phyloP scores from a whole-genome alignment of 2,329 filamentous ascomycete species.

The Diaporthe ilicicola region DNA sequence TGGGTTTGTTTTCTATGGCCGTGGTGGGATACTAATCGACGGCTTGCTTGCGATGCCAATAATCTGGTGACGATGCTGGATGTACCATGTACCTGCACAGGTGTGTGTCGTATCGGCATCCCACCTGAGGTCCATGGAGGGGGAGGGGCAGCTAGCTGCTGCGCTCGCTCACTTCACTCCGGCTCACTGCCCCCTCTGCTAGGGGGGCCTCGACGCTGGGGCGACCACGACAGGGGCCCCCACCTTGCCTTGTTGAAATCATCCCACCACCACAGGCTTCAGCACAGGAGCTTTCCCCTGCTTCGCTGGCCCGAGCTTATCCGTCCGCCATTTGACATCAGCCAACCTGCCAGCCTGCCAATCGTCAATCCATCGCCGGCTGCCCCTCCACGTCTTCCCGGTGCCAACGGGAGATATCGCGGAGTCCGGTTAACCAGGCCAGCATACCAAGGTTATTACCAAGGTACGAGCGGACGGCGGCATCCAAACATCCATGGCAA shows the following conservation, averaged over 20 bases:
- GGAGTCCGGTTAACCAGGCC: slow-evolving; percentile 10
- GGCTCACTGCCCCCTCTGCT: not conserved
- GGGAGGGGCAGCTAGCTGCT: slow-evolving; percentile 19
- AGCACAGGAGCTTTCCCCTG: slow-evolving; percentile 10
- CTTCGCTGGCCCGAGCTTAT: slow-evolving; percentile 20
- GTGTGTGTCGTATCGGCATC: no score
- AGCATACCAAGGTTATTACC: slow-evolving; percentile 8
- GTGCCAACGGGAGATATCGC: slow-evolving; percentile 7
- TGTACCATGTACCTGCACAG: not conserved
- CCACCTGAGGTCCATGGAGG: not conserved
- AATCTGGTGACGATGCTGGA: not conserved
- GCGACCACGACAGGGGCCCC: slow-evolving; percentile 13
- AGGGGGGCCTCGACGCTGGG: slow-evolving; percentile 1
- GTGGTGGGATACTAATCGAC: not conserved
- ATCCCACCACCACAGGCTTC: not conserved
- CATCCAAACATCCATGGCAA: not conserved
- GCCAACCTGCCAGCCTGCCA: not conserved
- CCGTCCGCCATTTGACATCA: not conserved
- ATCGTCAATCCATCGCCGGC: not conserved
- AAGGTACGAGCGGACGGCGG: not conserved
- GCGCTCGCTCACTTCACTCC: not conserved
- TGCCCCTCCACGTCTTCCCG: slow-evolving; percentile 4
- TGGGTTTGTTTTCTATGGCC: not conserved
- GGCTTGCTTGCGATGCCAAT: not conserved
- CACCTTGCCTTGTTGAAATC: slow-evolving; percentile 21